phyloP scores from a whole-genome alignment of 441 rosid genomes.

The Arabidopsis hybrid region DNA sequence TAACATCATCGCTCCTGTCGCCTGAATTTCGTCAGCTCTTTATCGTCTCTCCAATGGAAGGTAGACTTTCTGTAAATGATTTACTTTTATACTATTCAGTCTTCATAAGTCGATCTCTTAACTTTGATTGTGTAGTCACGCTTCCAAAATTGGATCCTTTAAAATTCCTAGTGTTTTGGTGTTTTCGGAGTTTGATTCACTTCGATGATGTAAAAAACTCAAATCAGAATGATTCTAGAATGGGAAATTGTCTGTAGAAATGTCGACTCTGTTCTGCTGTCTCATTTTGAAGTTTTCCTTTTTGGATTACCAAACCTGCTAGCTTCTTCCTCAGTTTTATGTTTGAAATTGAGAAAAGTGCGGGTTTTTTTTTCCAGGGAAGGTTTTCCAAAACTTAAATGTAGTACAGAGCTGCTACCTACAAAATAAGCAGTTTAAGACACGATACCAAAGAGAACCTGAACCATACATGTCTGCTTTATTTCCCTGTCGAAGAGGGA shows the following conservation, averaged over 20 bases:
- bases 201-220: constrained; percentile 8
- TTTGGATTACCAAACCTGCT: background rate
- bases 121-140: background rate
- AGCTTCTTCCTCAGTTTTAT: background rate
- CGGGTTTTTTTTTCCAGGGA: constrained; percentile 66
- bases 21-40: constrained; percentile 23
- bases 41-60: constrained; percentile 38
- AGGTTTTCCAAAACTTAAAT: constrained; percentile 78
- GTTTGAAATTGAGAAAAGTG: constrained; percentile 34
- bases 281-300: background rate
- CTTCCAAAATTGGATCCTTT: constrained; percentile 22
- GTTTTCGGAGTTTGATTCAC: constrained; percentile 3
- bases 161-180: background rate
- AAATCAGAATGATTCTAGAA: background rate
- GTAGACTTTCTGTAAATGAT: background rate
- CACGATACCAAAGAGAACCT: constrained; percentile 64
- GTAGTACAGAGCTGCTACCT: constrained; percentile 65
- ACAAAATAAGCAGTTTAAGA: constrained; percentile 73
- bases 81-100: background rate
- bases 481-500: constrained; percentile 82
- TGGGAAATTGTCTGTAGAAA: background rate
- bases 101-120: background rate
- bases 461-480: constrained; percentile 61
- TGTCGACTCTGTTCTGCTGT: no score
- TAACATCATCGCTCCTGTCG: background rate